Evolutionary conservation across 148 eudicot species (phyloP), one percentile per base, ranked within the genome.

Genomic region (Dysphania ambrosioides): DNA sequence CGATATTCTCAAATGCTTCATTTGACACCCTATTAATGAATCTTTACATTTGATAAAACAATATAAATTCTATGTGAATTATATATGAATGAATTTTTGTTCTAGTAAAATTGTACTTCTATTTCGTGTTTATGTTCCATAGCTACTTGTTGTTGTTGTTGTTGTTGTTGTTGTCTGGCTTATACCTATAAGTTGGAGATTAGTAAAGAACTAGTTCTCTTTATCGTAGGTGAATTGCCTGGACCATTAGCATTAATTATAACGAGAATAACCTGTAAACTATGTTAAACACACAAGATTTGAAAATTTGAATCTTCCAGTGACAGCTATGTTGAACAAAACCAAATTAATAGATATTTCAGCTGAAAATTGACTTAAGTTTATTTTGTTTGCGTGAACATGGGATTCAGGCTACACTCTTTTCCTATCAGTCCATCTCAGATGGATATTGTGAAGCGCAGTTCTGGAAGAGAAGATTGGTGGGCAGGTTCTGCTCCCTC

Each of bases 401-500:
- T 63, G 69, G 26, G 24, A 70, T 78, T 51, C 87, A 95, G 98
- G 91, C 82, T 95, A 85, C 93, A 92, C 82, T 95, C 96, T 51
- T 92, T 95, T 79, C 97, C 98, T 75, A 78, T 90, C 74, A 88
- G 87, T 81, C 83, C 89, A 75, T 87, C 92, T 36, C 96, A 92
- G 79, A 87, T 86, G 89, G 97, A 95, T 72, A 95, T 95, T 59
- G 85, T 95, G 40, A 95, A 92, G 84, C 87, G 97, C 71, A 90
- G 77, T 81, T 81, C 85, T 51, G 91, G 77, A 18, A 88, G 85
- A 88, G 90, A 86, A 74, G 98, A 95, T 80, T 95, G 98, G 97
- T 95, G 98, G 97, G 87, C 85, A 4, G 97, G 98, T 35, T 80
- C 98, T 79, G 96, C 96, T 85, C 98, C 98, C 51, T 80, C 98